Conservation (phyloP, 2,329 filamentous ascomycete genomes). For the Rhynchosporium secalis region DNA sequence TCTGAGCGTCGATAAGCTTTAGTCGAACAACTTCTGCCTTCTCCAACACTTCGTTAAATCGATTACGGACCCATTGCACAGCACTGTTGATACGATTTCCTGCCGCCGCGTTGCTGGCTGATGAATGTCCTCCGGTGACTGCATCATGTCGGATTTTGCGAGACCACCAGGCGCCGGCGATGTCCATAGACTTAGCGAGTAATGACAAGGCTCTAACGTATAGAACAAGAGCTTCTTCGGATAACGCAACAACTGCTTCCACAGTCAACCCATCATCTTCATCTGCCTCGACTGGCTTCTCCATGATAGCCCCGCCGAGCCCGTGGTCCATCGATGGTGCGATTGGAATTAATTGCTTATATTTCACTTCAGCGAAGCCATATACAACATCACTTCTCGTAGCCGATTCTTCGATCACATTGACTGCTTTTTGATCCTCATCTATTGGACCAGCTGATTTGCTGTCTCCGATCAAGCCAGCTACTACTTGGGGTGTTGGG, state of each 20-base stretch:
- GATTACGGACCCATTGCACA: conserved; percentile 90
- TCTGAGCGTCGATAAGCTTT: conserved; percentile 84
- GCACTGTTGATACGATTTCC: conserved; percentile 80
- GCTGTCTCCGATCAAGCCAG: conserved; percentile 67
- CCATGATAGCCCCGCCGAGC: conserved; percentile 60
- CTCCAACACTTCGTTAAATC: conserved; percentile 96
- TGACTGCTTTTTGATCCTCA: conserved; percentile 76
- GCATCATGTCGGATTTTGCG: conserved; percentile 70
- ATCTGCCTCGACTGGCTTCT: conserved; percentile 53
- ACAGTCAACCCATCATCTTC: conserved; percentile 79
- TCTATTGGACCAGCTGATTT: conserved; percentile 64
- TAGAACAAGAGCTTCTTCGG: conserved; percentile 90
- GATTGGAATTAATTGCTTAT: conserved; percentile 90
- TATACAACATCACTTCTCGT: conserved; percentile 95
- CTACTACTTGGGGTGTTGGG: conserved; percentile 62
- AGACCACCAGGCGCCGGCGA: conserved; percentile 89
- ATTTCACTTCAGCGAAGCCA: conserved; percentile 97
- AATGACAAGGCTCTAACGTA: conserved; percentile 94
- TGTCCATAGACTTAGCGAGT: conserved; percentile 92
- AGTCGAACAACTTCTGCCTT: conserved; percentile 94
- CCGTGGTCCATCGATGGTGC: conserved; percentile 75
- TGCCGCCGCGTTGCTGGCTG: conserved; percentile 45
- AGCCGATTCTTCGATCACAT: conserved; percentile 86
- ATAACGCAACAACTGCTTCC: conserved; percentile 82
- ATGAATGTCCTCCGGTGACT: conserved; percentile 46